These are phyloP conservation scores for Aureobasidium sp. DNA, from an alignment of 2,329 filamentous ascomycete genomes.

Conservation along the genomic window DNA sequence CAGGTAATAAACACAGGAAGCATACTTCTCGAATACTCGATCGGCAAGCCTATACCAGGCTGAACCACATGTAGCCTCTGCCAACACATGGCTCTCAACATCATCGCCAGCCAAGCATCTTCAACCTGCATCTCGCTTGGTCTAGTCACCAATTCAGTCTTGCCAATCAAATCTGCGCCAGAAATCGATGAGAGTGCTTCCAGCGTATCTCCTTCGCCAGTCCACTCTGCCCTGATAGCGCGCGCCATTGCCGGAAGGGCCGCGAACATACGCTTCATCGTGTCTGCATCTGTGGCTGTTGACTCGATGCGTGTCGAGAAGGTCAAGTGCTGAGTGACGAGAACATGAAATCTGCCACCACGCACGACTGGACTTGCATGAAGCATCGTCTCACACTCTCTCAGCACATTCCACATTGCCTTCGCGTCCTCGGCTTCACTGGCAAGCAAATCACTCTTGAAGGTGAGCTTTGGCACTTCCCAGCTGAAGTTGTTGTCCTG, in stretches of 20 bases:
- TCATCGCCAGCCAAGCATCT: constrained; percentile 15
- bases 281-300: constrained; percentile 1
- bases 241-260: constrained; percentile 5
- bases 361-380: constrained; percentile 2
- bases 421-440: background rate
- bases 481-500: background rate
- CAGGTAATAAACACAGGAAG: constrained; percentile 11
- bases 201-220: background rate
- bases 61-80: constrained; percentile 12
- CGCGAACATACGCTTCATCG: constrained; percentile 11
- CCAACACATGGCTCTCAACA: constrained; percentile 14
- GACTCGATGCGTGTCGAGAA: background rate
- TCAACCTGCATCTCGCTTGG: constrained; percentile 2
- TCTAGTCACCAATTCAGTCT: background rate
- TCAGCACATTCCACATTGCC: background rate
- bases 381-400: constrained; percentile 3
- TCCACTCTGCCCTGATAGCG: background rate
- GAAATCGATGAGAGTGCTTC: background rate
- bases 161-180: background rate
- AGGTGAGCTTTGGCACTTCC: background rate
- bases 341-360: constrained; percentile 1
- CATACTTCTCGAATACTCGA: constrained; percentile 10
- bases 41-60: constrained; percentile 1
- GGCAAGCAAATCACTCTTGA: constrained; percentile 1
- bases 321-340: constrained; percentile 1